Base-by-base conservation (phyloP, 192 early-diverging fungal species). In the Thamnidium elegans region DNA sequence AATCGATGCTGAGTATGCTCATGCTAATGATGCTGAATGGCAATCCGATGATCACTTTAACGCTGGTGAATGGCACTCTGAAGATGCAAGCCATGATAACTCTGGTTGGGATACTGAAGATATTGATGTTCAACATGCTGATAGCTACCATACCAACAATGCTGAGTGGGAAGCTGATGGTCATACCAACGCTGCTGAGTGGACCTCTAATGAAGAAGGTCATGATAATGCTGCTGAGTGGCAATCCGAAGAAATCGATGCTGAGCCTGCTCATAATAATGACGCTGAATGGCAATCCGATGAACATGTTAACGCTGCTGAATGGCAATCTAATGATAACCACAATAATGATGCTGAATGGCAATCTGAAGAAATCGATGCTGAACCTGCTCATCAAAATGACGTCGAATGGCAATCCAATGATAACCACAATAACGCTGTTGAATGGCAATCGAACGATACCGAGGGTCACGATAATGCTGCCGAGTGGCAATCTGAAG, bases 171-270 rank as follows among this genome's bases (percentile, higher is more conserved):
- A 48, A 4, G 2, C 42, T 6, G 56, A 13, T 4, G 19, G 9
- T 58, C 56, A 58, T 26, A 26, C 4, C 39, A 26, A 58, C 4
- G 39, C 19, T 21, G 14, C 10, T 44, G 56, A 58, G 23, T 59
- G 58, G 58, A 36, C 42, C 5, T 13, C 58, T 26, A 14, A 59
- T 15, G 42, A 59, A 23, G 39, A 43, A 1, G 21, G 7, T 9
- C 11, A 19, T 11, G n/a, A 30, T 7, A 4, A 59, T 7, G 21
- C 20, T 13, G n/a, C 11, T n/a, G 55, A 58, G 36, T 59, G 58
- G 58, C 39, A 59, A 6, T 26, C 58, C 11, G 39, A 59, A 10
- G 58, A 59, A 7, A 23, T 59, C 15, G 58, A 59, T 59, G 43
- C 21, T 9, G 19, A 23, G 6, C 15, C 39, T 34, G 39, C 3